These are phyloP conservation scores for Kodamaea alishanica DNA, from an alignment of 1,139 yeast species.

Conservation along the genomic window DNA sequence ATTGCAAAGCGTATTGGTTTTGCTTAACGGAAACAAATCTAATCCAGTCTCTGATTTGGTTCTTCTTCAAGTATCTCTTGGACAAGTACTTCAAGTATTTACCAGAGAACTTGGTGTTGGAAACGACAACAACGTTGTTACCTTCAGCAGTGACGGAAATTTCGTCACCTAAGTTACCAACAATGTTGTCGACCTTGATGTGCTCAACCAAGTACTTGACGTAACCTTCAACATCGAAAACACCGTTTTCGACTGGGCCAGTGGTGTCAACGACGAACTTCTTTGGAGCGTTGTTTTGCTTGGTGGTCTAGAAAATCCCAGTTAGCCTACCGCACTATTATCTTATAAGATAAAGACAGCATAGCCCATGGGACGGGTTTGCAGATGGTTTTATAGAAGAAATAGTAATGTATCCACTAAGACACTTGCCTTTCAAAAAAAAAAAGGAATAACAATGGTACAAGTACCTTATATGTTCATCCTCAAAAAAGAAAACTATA, in stretches of 20 bases:
- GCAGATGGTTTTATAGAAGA: conserved; percentile 16
- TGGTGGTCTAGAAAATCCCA: conserved; percentile 58
- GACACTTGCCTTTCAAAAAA: conserved; percentile 6
- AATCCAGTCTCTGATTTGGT: conserved; percentile 99
- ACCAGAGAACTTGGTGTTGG: conserved; percentile 97
- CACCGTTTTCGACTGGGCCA: conserved; percentile 97
- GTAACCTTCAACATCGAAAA: conserved; percentile 95
- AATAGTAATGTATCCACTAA: background rate
- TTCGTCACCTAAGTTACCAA: conserved; percentile 96
- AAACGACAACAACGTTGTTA: conserved; percentile 80
- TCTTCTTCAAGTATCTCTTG: conserved; percentile 99
- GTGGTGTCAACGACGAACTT: conserved; percentile 95
- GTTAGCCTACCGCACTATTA: conserved; percentile 64
- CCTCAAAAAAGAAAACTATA: conserved; percentile 1
- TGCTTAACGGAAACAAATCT: conserved; percentile 97
- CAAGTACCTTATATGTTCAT: background rate
- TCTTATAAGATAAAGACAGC: conserved; percentile 45
- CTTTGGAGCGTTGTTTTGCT: conserved; percentile 76
- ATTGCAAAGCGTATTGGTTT: conserved; percentile 96
- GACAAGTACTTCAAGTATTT: conserved; percentile 99
- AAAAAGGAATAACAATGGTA: conserved; percentile 6
- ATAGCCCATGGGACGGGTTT: conserved; percentile 50
- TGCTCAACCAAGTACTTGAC: conserved; percentile 98
- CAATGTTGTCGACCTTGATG: conserved; percentile 96
- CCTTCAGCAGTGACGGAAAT: conserved; percentile 86